Evolutionary conservation across 2,329 filamentous ascomycete genomes (phyloP).

Genomic region (Venturia carpophila): DNA sequence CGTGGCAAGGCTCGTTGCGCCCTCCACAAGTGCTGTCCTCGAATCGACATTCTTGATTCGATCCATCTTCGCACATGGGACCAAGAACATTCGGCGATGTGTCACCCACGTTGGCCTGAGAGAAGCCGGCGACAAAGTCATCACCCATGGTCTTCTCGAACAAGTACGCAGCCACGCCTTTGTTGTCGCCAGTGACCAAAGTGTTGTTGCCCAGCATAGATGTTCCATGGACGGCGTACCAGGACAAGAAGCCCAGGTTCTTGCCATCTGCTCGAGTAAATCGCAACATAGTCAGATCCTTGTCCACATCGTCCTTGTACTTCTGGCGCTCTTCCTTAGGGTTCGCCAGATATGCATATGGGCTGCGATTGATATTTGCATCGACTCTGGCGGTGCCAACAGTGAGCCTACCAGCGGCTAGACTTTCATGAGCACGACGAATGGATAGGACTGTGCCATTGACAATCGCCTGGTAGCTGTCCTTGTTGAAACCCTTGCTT

Average conservation of each 20-base stretch:
- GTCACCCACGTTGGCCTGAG: slow-evolving; percentile 84
- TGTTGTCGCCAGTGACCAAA: slow-evolving; percentile 88
- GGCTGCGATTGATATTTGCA: slow-evolving; percentile 81
- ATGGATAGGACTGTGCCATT: slow-evolving; percentile 79
- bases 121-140: slow-evolving; percentile 86
- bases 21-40: slow-evolving; percentile 81
- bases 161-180: slow-evolving; percentile 80
- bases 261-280: slow-evolving; percentile 70
- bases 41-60: slow-evolving; percentile 57
- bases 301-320: slow-evolving; percentile 64
- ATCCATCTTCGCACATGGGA: slow-evolving; percentile 82
- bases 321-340: slow-evolving; percentile 63
- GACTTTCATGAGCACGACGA: slow-evolving; percentile 64
- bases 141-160: slow-evolving; percentile 62
- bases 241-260: slow-evolving; percentile 73
- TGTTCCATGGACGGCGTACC: slow-evolving; percentile 89
- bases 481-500: slow-evolving; percentile 73
- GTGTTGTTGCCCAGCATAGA: slow-evolving; percentile 90
- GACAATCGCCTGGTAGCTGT: slow-evolving; percentile 84
- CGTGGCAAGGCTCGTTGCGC: slow-evolving; percentile 63
- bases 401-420: slow-evolving; percentile 62
- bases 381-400: slow-evolving; percentile 61
- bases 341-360: slow-evolving; percentile 82
- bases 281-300: slow-evolving; percentile 69
- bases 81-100: slow-evolving; percentile 83